Evolutionary conservation across 805 yeast genomes (phyloP).

Genomic region (Suhomyces faveliae): DNA sequence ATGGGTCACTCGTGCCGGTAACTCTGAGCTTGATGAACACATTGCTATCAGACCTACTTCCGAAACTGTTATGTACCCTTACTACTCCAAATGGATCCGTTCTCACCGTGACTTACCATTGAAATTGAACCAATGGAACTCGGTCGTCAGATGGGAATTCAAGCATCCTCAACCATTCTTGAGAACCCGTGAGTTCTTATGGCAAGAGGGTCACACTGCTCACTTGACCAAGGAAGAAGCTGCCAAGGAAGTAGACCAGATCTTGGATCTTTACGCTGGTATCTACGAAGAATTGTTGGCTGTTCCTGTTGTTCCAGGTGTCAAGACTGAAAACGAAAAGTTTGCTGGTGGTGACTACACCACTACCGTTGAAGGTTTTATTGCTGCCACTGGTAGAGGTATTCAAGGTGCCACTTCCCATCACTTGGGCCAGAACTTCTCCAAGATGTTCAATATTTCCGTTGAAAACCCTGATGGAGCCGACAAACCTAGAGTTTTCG

Average conservation of each 20-base stretch:
- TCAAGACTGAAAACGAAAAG: constrained; percentile 94
- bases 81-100: constrained; percentile 98
- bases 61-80: constrained; percentile 99
- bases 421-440: constrained; percentile 96
- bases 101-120: constrained; percentile 97
- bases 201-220: constrained; percentile 99
- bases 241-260: constrained; percentile 75
- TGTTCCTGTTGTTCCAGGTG: constrained; percentile 95
- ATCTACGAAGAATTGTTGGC: constrained; percentile 91
- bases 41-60: constrained; percentile 99
- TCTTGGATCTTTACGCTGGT: constrained; percentile 80
- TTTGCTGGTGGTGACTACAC: constrained; percentile 98
- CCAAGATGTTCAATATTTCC: constrained; percentile 94
- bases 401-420: constrained; percentile 99
- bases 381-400: constrained; percentile 99
- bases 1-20: constrained; percentile 98
- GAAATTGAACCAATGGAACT: constrained; percentile 98
- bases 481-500: constrained; percentile 81
- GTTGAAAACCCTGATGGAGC: constrained; percentile 95
- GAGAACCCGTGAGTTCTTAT: constrained; percentile 97
- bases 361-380: constrained; percentile 94
- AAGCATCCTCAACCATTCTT: constrained; percentile 99
- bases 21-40: constrained; percentile 93
- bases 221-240: constrained; percentile 85
- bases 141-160: constrained; percentile 99